Evolutionary conservation across 192 early-diverging fungal species (phyloP), one percentile per base, ranked within the genome.

Genomic region (Pilobolus umbonatus): DNA sequence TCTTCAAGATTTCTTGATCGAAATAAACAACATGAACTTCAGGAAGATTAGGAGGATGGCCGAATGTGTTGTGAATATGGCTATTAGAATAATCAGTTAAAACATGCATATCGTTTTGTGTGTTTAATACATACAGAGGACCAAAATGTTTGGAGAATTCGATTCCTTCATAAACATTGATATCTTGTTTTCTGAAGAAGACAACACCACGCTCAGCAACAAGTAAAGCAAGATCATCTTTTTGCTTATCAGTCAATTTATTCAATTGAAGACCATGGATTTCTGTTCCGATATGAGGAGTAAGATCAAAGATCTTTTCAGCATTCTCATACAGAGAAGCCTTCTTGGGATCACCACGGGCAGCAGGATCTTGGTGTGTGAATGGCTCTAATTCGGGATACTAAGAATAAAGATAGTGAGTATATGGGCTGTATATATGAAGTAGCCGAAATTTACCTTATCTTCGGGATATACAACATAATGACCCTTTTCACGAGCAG

Each of bases 151-250:
- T 55, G 40, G 57, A 64, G 30, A 71, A 28, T n/a, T 71, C 69
- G 8, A 52, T 2, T 15, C 48, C 46, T 45, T 71, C 47, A 12
- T 71, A 45, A 7, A 58, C 35, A 28, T 54, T 38, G 26, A 71
- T 71, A 1, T 71, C 64, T 50, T 71, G 69, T 8, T 66, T 35
- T 49, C 62, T 64, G 50, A 71, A 71, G 32, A 66, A 71, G 10
- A 71, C 69, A 10, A 71, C 69, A 40, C 69, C 69, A 8, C 69
- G 69, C 19, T 71, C 69, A 26, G 66, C 70, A 39, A 64, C 67
- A 26, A 72, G 35, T 15, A 64, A 26, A 29, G 61, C 70, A 17
- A 72, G 32, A 38, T 72, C 70, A 19, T 66, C 50, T 31, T 65
- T 66, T 43, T 72, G 70, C 12, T 56, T 31, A 22, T 66, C 65